A percentile compares a stretch with the other conserved stretches of the same genome.
These are phyloP conservation scores for Aspergillus thermomutatus DNA, from an alignment of 2,329 filamentous ascomycete genomes.

Conservation along the genomic window DNA sequence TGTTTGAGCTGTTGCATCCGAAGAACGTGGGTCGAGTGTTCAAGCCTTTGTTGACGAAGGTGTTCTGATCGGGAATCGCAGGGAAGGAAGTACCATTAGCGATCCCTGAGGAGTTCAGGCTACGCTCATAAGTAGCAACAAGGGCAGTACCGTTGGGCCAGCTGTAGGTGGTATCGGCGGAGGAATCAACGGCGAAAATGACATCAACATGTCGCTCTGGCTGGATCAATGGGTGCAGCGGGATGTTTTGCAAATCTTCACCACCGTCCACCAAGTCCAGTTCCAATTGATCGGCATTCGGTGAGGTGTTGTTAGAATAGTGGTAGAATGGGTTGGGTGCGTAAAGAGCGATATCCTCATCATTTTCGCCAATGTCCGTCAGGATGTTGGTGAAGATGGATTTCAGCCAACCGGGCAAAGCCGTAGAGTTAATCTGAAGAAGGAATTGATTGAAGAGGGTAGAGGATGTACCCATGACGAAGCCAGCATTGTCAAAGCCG, in stretches of 20 bases:
- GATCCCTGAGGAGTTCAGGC: conserved; percentile 49
- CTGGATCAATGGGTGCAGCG: conserved; percentile 70
- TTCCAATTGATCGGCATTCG: conserved; percentile 48
- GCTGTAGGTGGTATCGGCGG: conserved; percentile 62
- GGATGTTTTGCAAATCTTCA: conserved; percentile 72
- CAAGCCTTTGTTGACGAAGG: conserved; percentile 69
- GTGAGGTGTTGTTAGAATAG: conserved; percentile 60
- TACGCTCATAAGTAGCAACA: conserved; percentile 68
- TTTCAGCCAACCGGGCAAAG: conserved; percentile 50
- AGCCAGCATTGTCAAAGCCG: conserved; percentile 79
- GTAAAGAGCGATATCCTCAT: conserved; percentile 71
- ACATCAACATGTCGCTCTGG: conserved; percentile 67
- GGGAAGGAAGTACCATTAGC: conserved; percentile 68
- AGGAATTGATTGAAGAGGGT: conserved; percentile 78
- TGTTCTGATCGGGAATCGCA: conserved; percentile 65
- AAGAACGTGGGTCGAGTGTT: conserved; percentile 74
- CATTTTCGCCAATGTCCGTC: conserved; percentile 50
- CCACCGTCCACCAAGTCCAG: conserved; percentile 73
- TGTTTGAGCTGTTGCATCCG: conserved; percentile 65
- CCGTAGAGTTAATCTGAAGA: conserved; percentile 57
- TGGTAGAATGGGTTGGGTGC: conserved; percentile 70
- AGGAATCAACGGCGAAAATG: conserved; percentile 73
- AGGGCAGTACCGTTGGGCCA: conserved; percentile 75
- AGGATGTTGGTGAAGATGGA: conserved; percentile 54
- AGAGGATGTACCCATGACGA: conserved; percentile 78